Percentiles rank a stretch among this genome's conserved stretches.
These are phyloP conservation scores for Glaciozyma martinii DNA, from an alignment of 768 basidiomycete genomes.

Conservation along the genomic window DNA sequence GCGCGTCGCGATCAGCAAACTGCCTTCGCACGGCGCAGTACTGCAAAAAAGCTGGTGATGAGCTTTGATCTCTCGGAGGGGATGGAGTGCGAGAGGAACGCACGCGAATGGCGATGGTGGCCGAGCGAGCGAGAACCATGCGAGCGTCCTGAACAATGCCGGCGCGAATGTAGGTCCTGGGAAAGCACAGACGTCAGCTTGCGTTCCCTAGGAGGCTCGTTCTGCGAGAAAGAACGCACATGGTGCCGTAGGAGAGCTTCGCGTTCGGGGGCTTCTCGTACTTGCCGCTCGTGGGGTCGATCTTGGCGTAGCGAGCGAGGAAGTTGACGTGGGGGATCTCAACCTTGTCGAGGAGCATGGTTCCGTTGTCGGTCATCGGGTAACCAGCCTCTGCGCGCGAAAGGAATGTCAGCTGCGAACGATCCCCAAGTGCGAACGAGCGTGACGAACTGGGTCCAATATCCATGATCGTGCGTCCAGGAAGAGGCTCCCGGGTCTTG, in stretches of 20 bases:
- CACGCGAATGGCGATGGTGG: conserved; percentile 35
- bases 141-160: conserved; percentile 34
- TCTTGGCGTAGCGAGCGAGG: conserved; percentile 32
- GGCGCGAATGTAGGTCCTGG: conserved; percentile 27
- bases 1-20: conserved; percentile 37
- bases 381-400: conserved; percentile 25
- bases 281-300: conserved; percentile 31
- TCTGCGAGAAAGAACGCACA: conserved; percentile 1
- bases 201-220: neutral
- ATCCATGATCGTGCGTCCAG: conserved; percentile 59
- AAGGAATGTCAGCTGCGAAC: neutral
- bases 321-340: conserved; percentile 37
- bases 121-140: conserved; percentile 34
- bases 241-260: conserved; percentile 33
- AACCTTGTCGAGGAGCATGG: conserved; percentile 34
- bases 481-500: conserved; percentile 53
- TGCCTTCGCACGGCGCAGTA: conserved; percentile 36
- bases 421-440: neutral
- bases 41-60: neutral
- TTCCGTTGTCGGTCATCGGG: conserved; percentile 35
- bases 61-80: neutral
- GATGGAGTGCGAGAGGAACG: neutral
- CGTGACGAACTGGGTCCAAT: conserved; percentile 51
- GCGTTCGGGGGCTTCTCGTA: conserved; percentile 31
- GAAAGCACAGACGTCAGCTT: neutral